Conservation (phyloP, 108 stramenopile species). For the Epithemia pelagica region DNA sequence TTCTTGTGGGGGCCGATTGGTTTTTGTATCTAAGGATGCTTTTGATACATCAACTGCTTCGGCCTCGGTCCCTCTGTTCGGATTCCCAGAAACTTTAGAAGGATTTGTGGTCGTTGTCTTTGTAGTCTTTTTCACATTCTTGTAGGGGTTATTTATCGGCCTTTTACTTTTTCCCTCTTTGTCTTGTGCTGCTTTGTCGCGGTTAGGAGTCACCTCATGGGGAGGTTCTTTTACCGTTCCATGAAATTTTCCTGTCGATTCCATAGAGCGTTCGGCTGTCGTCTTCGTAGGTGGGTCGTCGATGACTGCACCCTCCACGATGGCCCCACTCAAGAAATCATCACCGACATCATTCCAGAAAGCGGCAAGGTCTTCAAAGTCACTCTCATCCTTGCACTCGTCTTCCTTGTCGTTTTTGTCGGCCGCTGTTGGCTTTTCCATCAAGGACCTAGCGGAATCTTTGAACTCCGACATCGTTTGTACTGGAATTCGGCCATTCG, state of each 20-base stretch:
- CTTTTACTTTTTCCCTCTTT: background rate
- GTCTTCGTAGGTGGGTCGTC: background rate
- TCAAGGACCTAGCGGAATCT: too few species aligned
- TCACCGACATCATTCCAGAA: background rate
- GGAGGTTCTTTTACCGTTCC: background rate
- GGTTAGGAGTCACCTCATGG: background rate
- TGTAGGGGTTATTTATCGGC: background rate
- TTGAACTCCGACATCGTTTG: too few species aligned
- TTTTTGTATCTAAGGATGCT: too few species aligned
- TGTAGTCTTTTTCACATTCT: too few species aligned
- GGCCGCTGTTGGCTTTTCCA: too few species aligned
- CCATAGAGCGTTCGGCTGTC: too few species aligned
- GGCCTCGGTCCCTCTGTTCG: too few species aligned
- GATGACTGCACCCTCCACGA: background rate
- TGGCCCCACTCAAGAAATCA: background rate
- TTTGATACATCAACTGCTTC: too few species aligned
- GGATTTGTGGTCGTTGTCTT: too few species aligned
- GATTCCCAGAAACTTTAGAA: too few species aligned
- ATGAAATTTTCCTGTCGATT: background rate
- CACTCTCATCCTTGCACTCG: background rate
- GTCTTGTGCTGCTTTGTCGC: background rate
- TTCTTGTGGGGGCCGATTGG: background rate
- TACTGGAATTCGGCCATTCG: too few species aligned
- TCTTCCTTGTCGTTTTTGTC: background rate
- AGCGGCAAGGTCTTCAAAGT: background rate